Evolutionary conservation across 1,139 yeast genomes (phyloP), one percentile per base, ranked within the genome.

Genomic region (Yamadazyma siamensis): DNA sequence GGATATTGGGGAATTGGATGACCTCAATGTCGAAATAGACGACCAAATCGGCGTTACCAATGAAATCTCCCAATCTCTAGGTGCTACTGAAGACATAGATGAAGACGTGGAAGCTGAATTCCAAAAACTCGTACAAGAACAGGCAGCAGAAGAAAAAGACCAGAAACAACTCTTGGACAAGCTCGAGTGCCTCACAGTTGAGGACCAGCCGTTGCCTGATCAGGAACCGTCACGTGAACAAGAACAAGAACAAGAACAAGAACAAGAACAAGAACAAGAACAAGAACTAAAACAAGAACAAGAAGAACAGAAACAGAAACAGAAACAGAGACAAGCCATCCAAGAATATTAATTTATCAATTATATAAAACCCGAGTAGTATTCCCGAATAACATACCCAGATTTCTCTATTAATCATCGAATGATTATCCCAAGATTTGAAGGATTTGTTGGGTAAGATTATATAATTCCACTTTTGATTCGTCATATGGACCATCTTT

Each of bases 381-480:
- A n/a, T n/a, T n/a, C n/a, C n/a, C n/a, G n/a, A n/a, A n/a, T n/a
- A n/a, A n/a, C n/a, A n/a, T n/a, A n/a, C n/a, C n/a, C n/a, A n/a
- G n/a, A n/a, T n/a, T n/a, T n/a, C n/a, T n/a, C n/a, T n/a, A n/a
- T n/a, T n/a, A n/a, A n/a, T n/a, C n/a, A n/a, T n/a, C n/a, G n/a
- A n/a, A n/a, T n/a, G n/a, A 20, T 44, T 36, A 66, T 25, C 75
- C 75, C 43, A 69, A 60, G 27, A 68, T 69, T 51, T 69, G 75
- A 50, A 82, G 66, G 34, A 83, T 82, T 62, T 83, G 94, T 54
- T 80, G 87, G n/a, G 89, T 80, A 50, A 83, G 71, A 50, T 80
- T 81, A 52, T 78, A 80, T 46, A 82, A 70, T 55, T 83, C 91
- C 47, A 67, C 77, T 61, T 74, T 79, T 43, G 84, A 82, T 55